Evolutionary conservation across 352 stramenopile species (phyloP), one percentile per base, ranked within the genome.

Genomic region (Phytophthora ohioensis): DNA sequence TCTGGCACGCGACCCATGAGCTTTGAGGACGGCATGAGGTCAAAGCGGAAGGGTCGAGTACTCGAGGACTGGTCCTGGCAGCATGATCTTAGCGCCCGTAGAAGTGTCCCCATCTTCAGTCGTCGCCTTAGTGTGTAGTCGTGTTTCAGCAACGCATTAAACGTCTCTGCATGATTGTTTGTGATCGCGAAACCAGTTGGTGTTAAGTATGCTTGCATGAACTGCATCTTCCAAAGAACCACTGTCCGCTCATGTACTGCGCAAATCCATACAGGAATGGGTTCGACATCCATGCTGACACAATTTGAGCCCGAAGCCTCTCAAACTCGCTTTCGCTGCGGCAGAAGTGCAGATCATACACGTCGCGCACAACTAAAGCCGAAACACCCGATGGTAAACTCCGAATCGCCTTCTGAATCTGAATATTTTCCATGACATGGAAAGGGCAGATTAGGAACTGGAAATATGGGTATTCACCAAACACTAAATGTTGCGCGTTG

Each of bases 371-470:
- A 27, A 27, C 21, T 27, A 27, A 27, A 27, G 21, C 21, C 5
- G 5, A 9, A 9, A 43, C 38, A 43, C 5, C 38, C 38, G 38
- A 43, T 9, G 38, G 38, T 13, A 43, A 43, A 13, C 38, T 11
- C 38, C 15, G 11, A 43, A 43, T 43, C 38, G 38, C 38, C 32
- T 34, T 27, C 21, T 27, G 21, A 27, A 27, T 43, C 3, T 57
- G 31, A 0, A 11, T 11, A 13, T 43, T 43, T 13, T 43, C 11
- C 15, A 57, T 17, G 3, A 57, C 32, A 34, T 46, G 30, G 6
- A 43, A 64, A 17, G 56, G 49, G 42, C 51, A 78, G 61, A 73
- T 75, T 4, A 81, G 34, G 11, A 58, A 68, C 21, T 0, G 2
- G 8, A 17, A 49, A 71, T 10, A 3, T 1, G 4, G 51, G 6